Evolutionary conservation across 164 flowering plant genomes (phyloP).

Genomic region (Umbilicus rupestris): DNA sequence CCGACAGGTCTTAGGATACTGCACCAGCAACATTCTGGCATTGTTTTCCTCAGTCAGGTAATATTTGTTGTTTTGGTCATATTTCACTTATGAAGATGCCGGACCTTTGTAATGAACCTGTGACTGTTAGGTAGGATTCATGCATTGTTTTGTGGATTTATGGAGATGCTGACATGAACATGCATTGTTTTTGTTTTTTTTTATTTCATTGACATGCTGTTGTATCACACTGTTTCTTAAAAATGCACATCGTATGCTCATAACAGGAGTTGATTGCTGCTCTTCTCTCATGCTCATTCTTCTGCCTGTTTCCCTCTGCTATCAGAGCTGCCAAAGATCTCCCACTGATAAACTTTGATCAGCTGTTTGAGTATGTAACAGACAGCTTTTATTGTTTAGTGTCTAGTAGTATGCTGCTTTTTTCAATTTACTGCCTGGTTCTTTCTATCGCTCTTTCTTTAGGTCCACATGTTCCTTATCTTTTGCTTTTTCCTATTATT

Average conservation of each 20-base stretch:
- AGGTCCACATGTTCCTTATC: not conserved
- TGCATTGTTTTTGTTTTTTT: too few relatives aligned
- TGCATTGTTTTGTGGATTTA: not conserved
- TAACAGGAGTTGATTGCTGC: slow-evolving; percentile 80
- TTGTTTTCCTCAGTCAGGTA: slow-evolving; percentile 79
- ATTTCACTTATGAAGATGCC: not conserved
- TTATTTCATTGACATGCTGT: not conserved
- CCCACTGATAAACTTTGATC: slow-evolving; percentile 77
- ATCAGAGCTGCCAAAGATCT: slow-evolving; percentile 55
- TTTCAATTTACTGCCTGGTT: not conserved
- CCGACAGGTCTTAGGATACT: slow-evolving; percentile 56
- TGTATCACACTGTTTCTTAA: not conserved
- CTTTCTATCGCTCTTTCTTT: not conserved
- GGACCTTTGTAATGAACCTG: not conserved
- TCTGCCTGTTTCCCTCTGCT: slow-evolving; percentile 67
- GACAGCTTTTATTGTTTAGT: slow-evolving; percentile 12
- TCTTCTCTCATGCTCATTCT: slow-evolving; percentile 78
- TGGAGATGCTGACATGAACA: not conserved
- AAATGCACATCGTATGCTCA: slow-evolving; percentile 7
- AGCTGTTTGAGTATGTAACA: slow-evolving; percentile 73
- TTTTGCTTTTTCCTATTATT: not conserved
- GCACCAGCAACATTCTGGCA: slow-evolving; percentile 56
- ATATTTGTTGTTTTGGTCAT: not conserved
- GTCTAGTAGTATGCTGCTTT: not conserved
- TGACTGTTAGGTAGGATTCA: too few relatives aligned